Base-by-base conservation (phyloP, 768 basidiomycete species). In the Lentinula boryana region DNA sequence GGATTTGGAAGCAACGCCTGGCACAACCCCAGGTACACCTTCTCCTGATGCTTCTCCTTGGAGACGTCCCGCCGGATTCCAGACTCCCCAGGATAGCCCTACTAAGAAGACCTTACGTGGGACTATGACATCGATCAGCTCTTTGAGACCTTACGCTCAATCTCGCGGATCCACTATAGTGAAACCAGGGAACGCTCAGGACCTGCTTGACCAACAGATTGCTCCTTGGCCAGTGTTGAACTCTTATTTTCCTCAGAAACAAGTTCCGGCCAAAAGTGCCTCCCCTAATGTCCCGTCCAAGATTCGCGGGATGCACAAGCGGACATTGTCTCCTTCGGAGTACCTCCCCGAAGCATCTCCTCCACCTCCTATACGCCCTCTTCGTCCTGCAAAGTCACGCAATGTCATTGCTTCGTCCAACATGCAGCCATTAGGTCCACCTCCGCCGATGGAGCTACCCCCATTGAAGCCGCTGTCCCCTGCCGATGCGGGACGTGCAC, bases 1-100 rank as follows among this genome's bases (percentile, higher is more conserved):
- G n/a, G 88, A 92, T 64, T 76, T 93, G 3, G 84, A 91, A 68
- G 88, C 89, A 4, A 93, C 91, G 0, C 91, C 90, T 0, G 76
- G 77, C 2, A 78, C 69, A 5, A 83, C 80, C 1, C 76, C 80
- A 1, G 80, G 83, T 36, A 61, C 74, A 56, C 78, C 81, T 1
- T 81, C 84, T 2, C 71, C 78, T 23, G 71, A 72, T 27, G 74
- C 71, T 35, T 77, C 78, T 0, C 71, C 75, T 10, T 61, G 65
- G 49, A 43, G 18, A 35, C 44, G 56, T 21, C 41, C n/a, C 38
- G 50, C 16, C 62, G 61, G 43, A 58, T 23, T 44, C n/a, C 33
- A 36, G 56, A 16, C 41, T 9, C n/a, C 60, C 8, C 27, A 62
- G 36, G 74, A 74, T 16, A 82, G 77, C 63, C 79, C 81, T 0